Evolutionary conservation across 306 rosid species (phyloP).

Genomic region (Sechiopsis laciniata): DNA sequence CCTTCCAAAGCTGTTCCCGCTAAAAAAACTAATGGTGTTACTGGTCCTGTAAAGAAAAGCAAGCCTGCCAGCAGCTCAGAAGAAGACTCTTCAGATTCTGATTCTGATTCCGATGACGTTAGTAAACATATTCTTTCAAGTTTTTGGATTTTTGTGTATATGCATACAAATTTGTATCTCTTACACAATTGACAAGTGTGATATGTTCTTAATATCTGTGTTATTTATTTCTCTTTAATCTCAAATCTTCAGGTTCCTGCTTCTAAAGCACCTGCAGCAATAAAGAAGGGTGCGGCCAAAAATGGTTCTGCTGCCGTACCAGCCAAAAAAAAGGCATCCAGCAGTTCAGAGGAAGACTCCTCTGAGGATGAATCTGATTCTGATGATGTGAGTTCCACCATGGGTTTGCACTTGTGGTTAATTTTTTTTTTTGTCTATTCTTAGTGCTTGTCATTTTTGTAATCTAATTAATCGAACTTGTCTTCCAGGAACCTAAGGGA

Average conservation of each 20-base stretch:
- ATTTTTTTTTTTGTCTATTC: background rate
- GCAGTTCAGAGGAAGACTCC: slow-evolving; percentile 27
- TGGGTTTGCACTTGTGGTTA: background rate
- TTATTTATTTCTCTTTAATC: background rate
- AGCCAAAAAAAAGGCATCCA: slow-evolving; percentile 26
- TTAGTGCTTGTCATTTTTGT: background rate
- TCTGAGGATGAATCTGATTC: slow-evolving; percentile 40
- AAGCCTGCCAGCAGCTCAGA: slow-evolving; percentile 22
- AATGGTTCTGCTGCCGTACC: slow-evolving; percentile 24
- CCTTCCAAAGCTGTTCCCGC: slow-evolving; percentile 30
- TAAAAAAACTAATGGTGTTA: slow-evolving; percentile 45
- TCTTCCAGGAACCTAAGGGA: slow-evolving; percentile 33
- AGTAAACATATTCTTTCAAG: background rate
- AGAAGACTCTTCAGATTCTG: slow-evolving; percentile 12
- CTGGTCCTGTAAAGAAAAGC: slow-evolving; percentile 28
- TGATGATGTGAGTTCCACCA: slow-evolving; percentile 34
- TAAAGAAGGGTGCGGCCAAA: slow-evolving; percentile 32
- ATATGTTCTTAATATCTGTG: background rate
- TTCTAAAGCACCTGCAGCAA: slow-evolving; percentile 23
- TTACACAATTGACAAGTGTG: background rate
- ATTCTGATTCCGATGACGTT: slow-evolving; percentile 12
- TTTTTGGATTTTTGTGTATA: background rate
- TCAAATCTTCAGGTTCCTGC: slow-evolving; percentile 32
- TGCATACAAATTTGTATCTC: background rate
- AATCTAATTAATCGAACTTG: background rate